Percentiles rank a stretch among this genome's conserved stretches.
These are phyloP conservation scores for Sugiyamaella xylanicola DNA, from an alignment of 1,139 yeast species.

Conservation along the genomic window DNA sequence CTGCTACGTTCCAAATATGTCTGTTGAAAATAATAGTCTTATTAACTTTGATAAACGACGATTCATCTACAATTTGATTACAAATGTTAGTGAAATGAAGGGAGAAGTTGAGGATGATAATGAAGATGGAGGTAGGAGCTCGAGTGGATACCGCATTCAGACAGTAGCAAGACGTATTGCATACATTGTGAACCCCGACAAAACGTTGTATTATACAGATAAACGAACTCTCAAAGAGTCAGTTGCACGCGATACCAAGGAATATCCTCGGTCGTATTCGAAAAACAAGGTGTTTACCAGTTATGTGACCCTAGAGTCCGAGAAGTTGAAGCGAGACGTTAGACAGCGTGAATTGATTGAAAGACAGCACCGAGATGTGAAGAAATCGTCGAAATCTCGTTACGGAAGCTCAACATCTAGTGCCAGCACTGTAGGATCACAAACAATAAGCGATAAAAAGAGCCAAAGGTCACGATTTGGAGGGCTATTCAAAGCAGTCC, in stretches of 20 bases:
- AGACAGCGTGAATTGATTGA: conserved; percentile 50
- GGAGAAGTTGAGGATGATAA: conserved; percentile 22
- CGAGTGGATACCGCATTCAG: neutral
- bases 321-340: conserved; percentile 54
- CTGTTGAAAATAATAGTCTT: conserved; percentile 56
- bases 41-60: conserved; percentile 71
- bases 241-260: conserved; percentile 49
- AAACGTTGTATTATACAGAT: conserved; percentile 37
- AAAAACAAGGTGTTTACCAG: conserved; percentile 49
- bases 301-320: conserved; percentile 52
- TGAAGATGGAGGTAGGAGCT: conserved; percentile 21
- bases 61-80: conserved; percentile 56
- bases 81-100: conserved; percentile 52
- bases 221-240: conserved; percentile 44
- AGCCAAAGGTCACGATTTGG: conserved; percentile 37
- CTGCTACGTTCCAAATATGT: conserved; percentile 68
- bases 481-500: conserved; percentile 45
- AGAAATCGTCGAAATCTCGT: conserved; percentile 30
- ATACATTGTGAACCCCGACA: conserved; percentile 38
- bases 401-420: conserved; percentile 8
- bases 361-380: conserved; percentile 45
- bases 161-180: conserved; percentile 29
- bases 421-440: conserved; percentile 9
- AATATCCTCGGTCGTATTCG: conserved; percentile 40
- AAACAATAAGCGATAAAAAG: conserved; percentile 17